Percentiles rank a stretch among this genome's conserved stretches.
Conservation (phyloP, 768 basidiomycete genomes). For the Podaxis carcinomalis region DNA sequence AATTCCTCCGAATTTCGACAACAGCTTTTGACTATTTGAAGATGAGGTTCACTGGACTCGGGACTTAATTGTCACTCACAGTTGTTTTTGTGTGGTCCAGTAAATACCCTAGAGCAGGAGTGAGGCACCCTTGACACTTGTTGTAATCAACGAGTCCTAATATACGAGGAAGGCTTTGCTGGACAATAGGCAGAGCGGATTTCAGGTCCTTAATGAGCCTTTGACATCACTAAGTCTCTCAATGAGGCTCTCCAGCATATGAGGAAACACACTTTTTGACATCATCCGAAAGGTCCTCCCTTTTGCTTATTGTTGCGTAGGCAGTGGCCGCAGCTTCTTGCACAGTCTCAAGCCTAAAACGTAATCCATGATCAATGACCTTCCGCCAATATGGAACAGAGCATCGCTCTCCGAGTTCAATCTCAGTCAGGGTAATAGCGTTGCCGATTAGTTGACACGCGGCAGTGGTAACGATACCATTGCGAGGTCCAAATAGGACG, state of each 20-base stretch:
- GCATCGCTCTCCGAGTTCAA: conserved; percentile 34
- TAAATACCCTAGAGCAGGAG: conserved; percentile 34
- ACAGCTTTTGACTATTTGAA: conserved; percentile 24
- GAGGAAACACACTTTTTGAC: conserved; percentile 67
- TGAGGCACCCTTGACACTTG: conserved; percentile 39
- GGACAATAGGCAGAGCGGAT: conserved; percentile 45
- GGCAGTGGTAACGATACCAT: conserved; percentile 67
- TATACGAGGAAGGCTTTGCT: conserved; percentile 70
- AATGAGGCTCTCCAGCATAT: conserved; percentile 7
- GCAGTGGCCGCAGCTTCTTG: conserved; percentile 78
- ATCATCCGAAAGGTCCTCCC: conserved; percentile 59
- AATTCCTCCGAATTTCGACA: conserved; percentile 37
- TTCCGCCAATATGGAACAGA: conserved; percentile 59
- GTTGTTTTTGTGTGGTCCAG: conserved; percentile 52
- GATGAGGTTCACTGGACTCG: conserved; percentile 7
- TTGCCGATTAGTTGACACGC: conserved; percentile 68
- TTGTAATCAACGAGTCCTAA: conserved; percentile 69
- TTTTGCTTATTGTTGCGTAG: conserved; percentile 62
- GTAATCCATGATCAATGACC: conserved; percentile 68
- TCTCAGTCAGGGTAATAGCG: conserved; percentile 56
- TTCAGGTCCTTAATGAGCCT: conserved; percentile 66
- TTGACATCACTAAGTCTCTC: conserved; percentile 12
- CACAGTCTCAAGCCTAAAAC: conserved; percentile 55
- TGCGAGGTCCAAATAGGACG: conserved; percentile 59
- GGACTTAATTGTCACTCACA: conserved; percentile 32